Percentiles rank a stretch among this genome's conserved stretches.
phyloP scores from a whole-genome alignment of 169 alveolate species.

The Babesia microti region DNA sequence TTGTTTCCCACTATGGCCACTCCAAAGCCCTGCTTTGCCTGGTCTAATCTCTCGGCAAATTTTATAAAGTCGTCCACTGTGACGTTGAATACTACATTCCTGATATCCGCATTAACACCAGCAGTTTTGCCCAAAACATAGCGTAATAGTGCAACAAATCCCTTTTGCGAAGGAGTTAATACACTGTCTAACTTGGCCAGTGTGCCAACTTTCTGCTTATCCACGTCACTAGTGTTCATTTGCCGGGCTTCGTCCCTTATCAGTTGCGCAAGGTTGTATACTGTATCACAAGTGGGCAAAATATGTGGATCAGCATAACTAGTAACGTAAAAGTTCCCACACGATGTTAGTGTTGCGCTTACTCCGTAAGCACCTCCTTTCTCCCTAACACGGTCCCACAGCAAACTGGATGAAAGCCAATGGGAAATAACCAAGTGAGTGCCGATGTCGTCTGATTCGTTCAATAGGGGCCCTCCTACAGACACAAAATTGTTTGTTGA shows the following conservation, averaged over 20 bases:
- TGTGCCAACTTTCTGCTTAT: conserved; percentile 41
- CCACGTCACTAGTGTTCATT: conserved; percentile 12
- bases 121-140: conserved; percentile 31
- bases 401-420: conserved; percentile 37
- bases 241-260: conserved; percentile 15
- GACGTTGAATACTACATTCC: conserved; percentile 29
- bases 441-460: conserved; percentile 45
- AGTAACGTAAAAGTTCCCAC: conserved; percentile 38
- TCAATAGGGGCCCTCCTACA: conserved; percentile 56
- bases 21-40: too few relatives aligned
- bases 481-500: conserved; percentile 58
- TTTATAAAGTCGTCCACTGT: conserved; percentile 28
- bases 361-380: conserved; percentile 64
- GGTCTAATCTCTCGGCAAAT: too few relatives aligned
- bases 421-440: conserved; percentile 46
- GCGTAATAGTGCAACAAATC: conserved; percentile 23
- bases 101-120: conserved; percentile 14
- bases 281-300: conserved; percentile 22
- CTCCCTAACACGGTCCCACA: conserved; percentile 57
- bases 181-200: conserved; percentile 32
- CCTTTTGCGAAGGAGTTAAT: conserved; percentile 19
- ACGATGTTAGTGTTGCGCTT: conserved; percentile 19
- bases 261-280: conserved; percentile 11
- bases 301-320: conserved; percentile 49
- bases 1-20: too few relatives aligned